Percentiles rank a stretch among this genome's conserved stretches.
Conservation (phyloP, 352 stramenopile species). For the Phytophthora sansomeana region DNA sequence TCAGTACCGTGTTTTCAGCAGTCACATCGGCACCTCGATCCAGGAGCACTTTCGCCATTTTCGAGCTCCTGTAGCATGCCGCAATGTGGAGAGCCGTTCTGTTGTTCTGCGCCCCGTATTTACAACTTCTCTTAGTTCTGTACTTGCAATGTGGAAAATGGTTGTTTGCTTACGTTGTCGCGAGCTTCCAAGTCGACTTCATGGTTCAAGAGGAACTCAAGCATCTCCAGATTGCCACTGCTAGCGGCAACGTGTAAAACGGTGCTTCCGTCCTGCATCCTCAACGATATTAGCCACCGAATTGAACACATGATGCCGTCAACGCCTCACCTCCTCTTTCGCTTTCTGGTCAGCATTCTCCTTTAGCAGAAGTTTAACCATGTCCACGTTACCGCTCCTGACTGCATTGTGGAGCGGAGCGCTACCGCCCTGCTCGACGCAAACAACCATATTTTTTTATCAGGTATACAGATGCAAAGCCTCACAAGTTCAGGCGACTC, state of each 20-base stretch:
- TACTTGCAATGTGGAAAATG: no score
- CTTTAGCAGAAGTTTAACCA: conserved; percentile 71
- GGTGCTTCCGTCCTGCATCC: conserved; percentile 2
- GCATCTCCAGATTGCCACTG: conserved; percentile 5
- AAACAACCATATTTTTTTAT: no score
- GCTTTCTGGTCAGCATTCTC: conserved; percentile 57
- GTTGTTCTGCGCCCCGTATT: background rate
- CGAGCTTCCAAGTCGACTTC: background rate
- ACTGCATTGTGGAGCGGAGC: conserved; percentile 73
- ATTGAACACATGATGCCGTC: background rate
- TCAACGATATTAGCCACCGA: background rate
- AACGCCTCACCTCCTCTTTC: conserved; percentile 21
- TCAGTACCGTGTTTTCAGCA: conserved; percentile 11
- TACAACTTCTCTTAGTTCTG: no score
- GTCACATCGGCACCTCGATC: background rate
- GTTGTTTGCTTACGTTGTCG: conserved; percentile 22
- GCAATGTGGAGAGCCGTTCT: background rate
- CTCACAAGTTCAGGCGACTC: no score
- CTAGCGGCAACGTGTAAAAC: conserved; percentile 4
- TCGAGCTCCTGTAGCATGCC: background rate
- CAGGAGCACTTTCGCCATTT: background rate
- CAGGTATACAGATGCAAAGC: no score
- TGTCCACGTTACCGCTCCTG: conserved; percentile 60
- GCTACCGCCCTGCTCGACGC: conserved; percentile 62
- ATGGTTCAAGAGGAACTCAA: conserved; percentile 7